phyloP scores from a whole-genome alignment of 345 rosid species.

The Arabidopsis suecica region DNA sequence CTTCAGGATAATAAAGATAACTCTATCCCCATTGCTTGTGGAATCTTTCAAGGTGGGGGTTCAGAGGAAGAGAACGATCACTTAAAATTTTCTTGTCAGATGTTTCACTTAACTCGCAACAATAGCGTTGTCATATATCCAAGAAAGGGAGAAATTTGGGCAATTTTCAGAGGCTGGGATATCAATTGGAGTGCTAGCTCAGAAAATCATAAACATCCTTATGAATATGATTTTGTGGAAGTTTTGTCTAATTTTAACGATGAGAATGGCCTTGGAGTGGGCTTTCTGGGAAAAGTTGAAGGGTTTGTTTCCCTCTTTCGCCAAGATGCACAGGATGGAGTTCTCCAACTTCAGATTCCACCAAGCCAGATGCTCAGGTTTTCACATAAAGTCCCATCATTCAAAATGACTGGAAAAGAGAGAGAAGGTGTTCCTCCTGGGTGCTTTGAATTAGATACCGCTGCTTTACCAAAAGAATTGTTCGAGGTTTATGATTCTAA shows the following conservation, averaged over 20 bases:
- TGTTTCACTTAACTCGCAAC: constrained; percentile 34
- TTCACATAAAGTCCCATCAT: constrained; percentile 77
- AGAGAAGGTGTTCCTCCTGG: constrained; percentile 71
- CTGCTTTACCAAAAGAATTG: constrained; percentile 57
- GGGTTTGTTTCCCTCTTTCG: constrained; percentile 78
- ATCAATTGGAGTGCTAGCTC: constrained; percentile 57
- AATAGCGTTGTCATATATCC: constrained; percentile 58
- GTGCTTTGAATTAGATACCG: constrained; percentile 82
- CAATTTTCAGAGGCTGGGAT: constrained; percentile 79
- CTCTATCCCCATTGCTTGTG: constrained; percentile 72
- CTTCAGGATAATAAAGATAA: constrained; percentile 43
- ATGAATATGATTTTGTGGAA: constrained; percentile 71
- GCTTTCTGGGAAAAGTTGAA: constrained; percentile 68
- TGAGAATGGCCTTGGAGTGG: constrained; percentile 67
- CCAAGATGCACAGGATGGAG: constrained; percentile 43
- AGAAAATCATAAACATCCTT: constrained; percentile 55
- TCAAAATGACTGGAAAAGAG: constrained; percentile 77
- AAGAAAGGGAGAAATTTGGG: constrained; percentile 85
- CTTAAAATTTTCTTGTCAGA: constrained; percentile 72
- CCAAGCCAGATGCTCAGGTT: constrained; percentile 64
- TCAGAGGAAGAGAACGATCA: constrained; percentile 50
- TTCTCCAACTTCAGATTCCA: constrained; percentile 48
- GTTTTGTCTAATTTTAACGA: constrained; percentile 58
- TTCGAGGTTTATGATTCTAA: constrained; percentile 31
- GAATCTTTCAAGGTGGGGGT: constrained; percentile 54